Percentiles rank a stretch among this genome's conserved stretches.
Conservation (phyloP, 2,329 filamentous ascomycete genomes). For the Cercospora citrullina region DNA sequence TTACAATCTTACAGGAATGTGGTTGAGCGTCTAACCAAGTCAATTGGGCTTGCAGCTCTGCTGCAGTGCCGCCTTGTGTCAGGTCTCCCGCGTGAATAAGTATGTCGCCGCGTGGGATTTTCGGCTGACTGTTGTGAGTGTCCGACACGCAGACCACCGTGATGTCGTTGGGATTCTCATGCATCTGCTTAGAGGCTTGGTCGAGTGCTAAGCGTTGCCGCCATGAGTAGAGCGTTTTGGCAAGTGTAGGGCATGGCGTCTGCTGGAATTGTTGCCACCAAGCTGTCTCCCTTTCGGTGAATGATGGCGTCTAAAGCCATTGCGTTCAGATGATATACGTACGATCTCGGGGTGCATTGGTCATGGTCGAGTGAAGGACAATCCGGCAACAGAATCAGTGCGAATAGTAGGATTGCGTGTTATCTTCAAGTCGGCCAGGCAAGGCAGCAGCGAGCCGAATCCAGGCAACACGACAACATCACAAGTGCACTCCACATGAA, state of each 20-base stretch:
- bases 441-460: not conserved
- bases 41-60: slow-evolving; percentile 27
- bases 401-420: not conserved
- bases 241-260: not conserved
- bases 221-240: not conserved
- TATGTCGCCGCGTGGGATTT: slow-evolving; percentile 26
- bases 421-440: not conserved
- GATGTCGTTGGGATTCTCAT: not conserved
- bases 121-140: slow-evolving; percentile 33
- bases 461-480: not conserved
- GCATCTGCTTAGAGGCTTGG: not conserved
- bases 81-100: slow-evolving; percentile 33
- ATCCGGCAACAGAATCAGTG: not conserved
- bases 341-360: too few relatives aligned
- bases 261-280: not conserved
- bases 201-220: not conserved
- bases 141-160: slow-evolving; percentile 27
- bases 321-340: not conserved
- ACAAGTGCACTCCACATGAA: not conserved
- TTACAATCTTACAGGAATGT: slow-evolving; percentile 29
- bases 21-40: slow-evolving; percentile 27
- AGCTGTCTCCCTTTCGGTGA: not conserved
- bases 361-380: too few relatives aligned
- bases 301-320: not conserved
- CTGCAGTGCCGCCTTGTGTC: slow-evolving; percentile 22